phyloP scores from a whole-genome alignment of 495 filamentous ascomycete species.

The Hyphodiscus hymeniophilus region DNA sequence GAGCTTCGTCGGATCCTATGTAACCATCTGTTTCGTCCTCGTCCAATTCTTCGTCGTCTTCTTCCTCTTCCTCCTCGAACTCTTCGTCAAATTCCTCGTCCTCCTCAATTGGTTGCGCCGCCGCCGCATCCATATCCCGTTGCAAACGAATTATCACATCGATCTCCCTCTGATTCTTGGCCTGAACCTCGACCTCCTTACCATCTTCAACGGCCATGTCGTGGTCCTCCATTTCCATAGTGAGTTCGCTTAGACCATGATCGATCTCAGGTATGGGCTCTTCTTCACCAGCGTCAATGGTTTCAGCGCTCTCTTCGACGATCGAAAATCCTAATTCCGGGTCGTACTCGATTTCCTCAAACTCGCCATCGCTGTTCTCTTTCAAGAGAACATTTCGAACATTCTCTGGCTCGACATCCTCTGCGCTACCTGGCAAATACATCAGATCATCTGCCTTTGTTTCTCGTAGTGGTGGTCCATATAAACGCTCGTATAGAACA shows the following conservation, averaged over 20 bases:
- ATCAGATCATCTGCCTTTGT: conserved; percentile 49
- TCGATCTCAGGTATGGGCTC: background rate
- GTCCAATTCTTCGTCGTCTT: conserved; percentile 30
- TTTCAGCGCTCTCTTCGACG: conserved; percentile 22
- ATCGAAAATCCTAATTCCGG: conserved; percentile 12
- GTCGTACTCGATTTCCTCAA: conserved; percentile 51
- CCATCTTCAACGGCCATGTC: conserved; percentile 23
- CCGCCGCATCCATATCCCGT: conserved; percentile 43
- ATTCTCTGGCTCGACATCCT: conserved; percentile 20
- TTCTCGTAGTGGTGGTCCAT: conserved; percentile 57
- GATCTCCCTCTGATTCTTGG: conserved; percentile 41
- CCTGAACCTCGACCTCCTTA: conserved; percentile 29
- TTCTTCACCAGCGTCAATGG: conserved; percentile 1
- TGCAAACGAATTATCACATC: conserved; percentile 40
- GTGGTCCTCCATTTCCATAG: conserved; percentile 10
- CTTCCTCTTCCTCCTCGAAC: conserved; percentile 26
- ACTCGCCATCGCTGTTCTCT: conserved; percentile 49
- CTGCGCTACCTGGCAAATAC: conserved; percentile 31
- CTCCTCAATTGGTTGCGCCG: conserved; percentile 37
- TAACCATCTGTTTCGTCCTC: conserved; percentile 30
- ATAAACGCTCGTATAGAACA: conserved; percentile 68
- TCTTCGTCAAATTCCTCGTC: conserved; percentile 30
- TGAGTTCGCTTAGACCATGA: background rate
- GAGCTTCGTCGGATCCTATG: conserved; percentile 27
- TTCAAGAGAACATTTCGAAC: conserved; percentile 35